Evolutionary conservation across 306 rosid genomes (phyloP).

Genomic region (Hippophae gyantsensis): DNA sequence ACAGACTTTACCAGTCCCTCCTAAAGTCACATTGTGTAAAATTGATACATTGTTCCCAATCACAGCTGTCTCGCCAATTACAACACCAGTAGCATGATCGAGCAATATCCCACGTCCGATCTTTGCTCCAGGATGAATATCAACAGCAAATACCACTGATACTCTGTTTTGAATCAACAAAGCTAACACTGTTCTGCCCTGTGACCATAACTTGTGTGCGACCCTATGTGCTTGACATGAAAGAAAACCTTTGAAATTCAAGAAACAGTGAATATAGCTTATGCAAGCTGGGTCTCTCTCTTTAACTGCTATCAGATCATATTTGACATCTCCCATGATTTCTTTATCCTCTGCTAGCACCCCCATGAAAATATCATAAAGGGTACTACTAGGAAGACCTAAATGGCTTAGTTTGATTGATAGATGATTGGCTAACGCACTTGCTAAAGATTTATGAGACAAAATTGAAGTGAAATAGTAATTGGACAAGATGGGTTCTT

Average conservation of each 20-base stretch:
- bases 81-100: constrained; percentile 87
- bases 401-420: constrained; percentile 43
- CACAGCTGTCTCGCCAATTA: constrained; percentile 88
- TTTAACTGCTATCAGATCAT: constrained; percentile 56
- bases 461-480: constrained; percentile 44
- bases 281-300: constrained; percentile 87
- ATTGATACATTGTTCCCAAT: constrained; percentile 86
- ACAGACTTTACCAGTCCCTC: constrained; percentile 72
- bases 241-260: constrained; percentile 73
- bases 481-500: constrained; percentile 52
- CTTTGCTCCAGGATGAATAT: constrained; percentile 82
- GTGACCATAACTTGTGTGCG: constrained; percentile 60
- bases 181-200: constrained; percentile 47
- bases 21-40: constrained; percentile 76
- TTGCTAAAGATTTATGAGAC: constrained; percentile 42
- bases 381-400: constrained; percentile 34
- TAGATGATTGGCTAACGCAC: constrained; percentile 52
- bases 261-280: constrained; percentile 58
- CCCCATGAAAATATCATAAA: constrained; percentile 40
- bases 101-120: constrained; percentile 67
- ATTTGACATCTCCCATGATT: constrained; percentile 27
- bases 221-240: constrained; percentile 74
- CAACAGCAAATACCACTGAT: constrained; percentile 68
- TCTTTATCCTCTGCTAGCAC: constrained; percentile 28
- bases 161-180: constrained; percentile 67